phyloP scores from a whole-genome alignment of 805 yeast species.

The Kluyveromyces siamensis region DNA sequence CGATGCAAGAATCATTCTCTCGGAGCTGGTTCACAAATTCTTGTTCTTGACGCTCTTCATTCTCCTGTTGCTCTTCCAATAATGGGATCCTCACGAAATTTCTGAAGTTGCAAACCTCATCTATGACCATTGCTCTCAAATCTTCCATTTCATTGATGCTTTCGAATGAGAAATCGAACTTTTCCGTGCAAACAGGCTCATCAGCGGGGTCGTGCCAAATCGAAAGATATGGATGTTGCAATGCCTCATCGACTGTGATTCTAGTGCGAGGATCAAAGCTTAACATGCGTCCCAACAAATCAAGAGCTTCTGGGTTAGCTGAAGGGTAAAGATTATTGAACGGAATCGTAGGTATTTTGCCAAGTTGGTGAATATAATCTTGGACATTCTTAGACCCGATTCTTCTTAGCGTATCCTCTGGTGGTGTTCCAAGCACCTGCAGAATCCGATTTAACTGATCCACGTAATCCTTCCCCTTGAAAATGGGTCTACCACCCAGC shows the following conservation, averaged over 20 bases:
- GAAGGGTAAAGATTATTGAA: slow-evolving; percentile 63
- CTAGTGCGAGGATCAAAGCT: slow-evolving; percentile 81
- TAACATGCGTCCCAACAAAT: slow-evolving; percentile 65
- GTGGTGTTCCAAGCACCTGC: slow-evolving; percentile 86
- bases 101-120: slow-evolving; percentile 72
- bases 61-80: slow-evolving; percentile 39
- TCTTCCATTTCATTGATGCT: slow-evolving; percentile 67
- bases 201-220: slow-evolving; percentile 92
- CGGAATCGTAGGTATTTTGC: slow-evolving; percentile 74
- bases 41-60: slow-evolving; percentile 12
- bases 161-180: slow-evolving; percentile 85
- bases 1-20: background rate
- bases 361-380: slow-evolving; percentile 79
- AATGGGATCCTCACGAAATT: slow-evolving; percentile 74
- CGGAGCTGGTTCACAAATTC: background rate
- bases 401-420: slow-evolving; percentile 53
- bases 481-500: slow-evolving; percentile 82
- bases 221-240: slow-evolving; percentile 78
- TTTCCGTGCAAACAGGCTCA: slow-evolving; percentile 73
- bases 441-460: slow-evolving; percentile 88
- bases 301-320: slow-evolving; percentile 83
- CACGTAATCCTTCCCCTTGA: slow-evolving; percentile 92
- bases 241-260: slow-evolving; percentile 80
- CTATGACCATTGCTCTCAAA: slow-evolving; percentile 68
- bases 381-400: slow-evolving; percentile 87